Evolutionary conservation across 1,284 basidiomycete genomes (phyloP), one percentile per base, ranked within the genome.

Genomic region (Austroboletus novae-zelandiae): DNA sequence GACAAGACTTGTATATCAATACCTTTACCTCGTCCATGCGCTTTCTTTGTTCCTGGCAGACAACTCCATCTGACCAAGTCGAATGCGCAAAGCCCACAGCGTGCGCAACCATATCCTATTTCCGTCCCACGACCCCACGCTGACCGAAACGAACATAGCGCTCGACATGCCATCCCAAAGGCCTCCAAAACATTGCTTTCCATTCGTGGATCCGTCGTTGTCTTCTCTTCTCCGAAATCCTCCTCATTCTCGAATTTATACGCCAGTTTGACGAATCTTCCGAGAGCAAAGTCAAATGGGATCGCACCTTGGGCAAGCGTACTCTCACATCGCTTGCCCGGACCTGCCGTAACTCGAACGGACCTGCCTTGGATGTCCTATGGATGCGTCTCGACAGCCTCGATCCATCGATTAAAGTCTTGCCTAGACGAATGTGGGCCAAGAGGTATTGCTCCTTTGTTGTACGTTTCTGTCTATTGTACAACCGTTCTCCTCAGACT

Each of bases 381-480:
- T 66, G 64, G 64, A 57, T 53, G 57, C 54, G 57, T 40, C 53
- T 64, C 2, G 62, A 64, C 18, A 53, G 40, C 27, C 54, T 67
- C 32, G 63, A 60, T 50, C 62, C 63, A 0, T 35, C 64, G 32
- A 61, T 64, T 17, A 59, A 50, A 14, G 52, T 67, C 13, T 46
- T 67, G 18, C 64, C 60, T 13, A 49, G 57, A 2, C 57, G 57
- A 34, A 62, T 62, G 55, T 62, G 58, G 58, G 51, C 48, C 17
- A 62, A 48, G 20, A 59, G 50, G 50, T 50, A 40, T 20, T 62
- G 49, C 15, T 40, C 51, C 1, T 52, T 59, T 34, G 43, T 64
- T n/a, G 63, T 62, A 25, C 35, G 60, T 10, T 8, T 29, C n/a
- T 11, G 2, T 25, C 37, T 30, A 23, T 29, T 32, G 18, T 2